Conservation (phyloP, 2,329 filamentous ascomycete genomes). For the Stachybotrys chlorohalonatus region DNA sequence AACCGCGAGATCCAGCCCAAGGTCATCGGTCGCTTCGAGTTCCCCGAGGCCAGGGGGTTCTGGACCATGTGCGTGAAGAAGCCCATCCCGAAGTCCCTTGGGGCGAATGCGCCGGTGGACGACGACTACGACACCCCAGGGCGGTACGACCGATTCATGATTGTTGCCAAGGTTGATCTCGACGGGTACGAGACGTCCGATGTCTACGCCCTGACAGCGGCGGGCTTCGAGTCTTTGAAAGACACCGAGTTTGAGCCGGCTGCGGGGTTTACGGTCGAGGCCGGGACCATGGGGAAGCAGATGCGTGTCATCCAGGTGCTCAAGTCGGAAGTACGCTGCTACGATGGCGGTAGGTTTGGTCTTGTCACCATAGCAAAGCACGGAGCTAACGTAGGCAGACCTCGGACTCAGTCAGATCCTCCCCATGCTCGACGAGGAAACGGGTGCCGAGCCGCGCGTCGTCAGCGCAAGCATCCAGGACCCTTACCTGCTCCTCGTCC, state of each 20-base stretch:
- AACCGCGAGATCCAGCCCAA: constrained; percentile 70
- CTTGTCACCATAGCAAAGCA: neutral
- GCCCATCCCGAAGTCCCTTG: constrained; percentile 51
- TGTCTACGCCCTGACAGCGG: constrained; percentile 66
- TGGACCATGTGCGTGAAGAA: constrained; percentile 74
- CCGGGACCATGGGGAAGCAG: constrained; percentile 72
- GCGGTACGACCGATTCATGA: constrained; percentile 70
- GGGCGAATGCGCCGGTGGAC: constrained; percentile 37
- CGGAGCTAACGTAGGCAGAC: constrained; percentile 40
- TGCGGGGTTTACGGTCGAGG: constrained; percentile 77
- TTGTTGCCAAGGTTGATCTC: constrained; percentile 64
- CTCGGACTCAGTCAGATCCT: constrained; percentile 85
- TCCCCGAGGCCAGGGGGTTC: constrained; percentile 64
- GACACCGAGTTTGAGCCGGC: constrained; percentile 89
- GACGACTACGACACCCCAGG: constrained; percentile 50
- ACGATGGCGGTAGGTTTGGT: constrained; percentile 66
- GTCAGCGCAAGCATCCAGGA: constrained; percentile 77
- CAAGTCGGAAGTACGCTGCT: constrained; percentile 78
- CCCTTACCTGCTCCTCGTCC: constrained; percentile 72
- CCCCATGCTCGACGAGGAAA: constrained; percentile 86
- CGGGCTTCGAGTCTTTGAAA: constrained; percentile 64
- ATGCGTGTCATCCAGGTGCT: constrained; percentile 81
- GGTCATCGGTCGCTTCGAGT: constrained; percentile 59
- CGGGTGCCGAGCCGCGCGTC: constrained; percentile 69
- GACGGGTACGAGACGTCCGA: constrained; percentile 69